Evolutionary conservation across 805 yeast genomes (phyloP).

Genomic region (Lachancea kluyveri): DNA sequence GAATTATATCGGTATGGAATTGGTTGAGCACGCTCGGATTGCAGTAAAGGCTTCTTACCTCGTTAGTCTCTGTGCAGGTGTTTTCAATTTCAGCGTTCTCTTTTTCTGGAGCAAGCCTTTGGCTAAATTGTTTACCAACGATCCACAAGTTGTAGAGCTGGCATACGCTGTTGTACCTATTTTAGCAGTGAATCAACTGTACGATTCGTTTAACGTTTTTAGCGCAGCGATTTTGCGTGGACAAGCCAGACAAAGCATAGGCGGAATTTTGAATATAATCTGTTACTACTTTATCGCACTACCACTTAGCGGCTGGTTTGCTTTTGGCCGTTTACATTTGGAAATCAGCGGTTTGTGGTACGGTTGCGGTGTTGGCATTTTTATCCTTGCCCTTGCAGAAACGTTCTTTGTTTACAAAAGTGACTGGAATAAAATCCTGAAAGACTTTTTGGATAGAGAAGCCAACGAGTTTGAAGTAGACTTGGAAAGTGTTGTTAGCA

Average conservation of each 20-base stretch:
- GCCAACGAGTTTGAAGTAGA: constrained; percentile 23
- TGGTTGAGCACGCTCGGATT: constrained; percentile 25
- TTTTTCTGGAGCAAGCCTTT: constrained; percentile 42
- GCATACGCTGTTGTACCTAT: constrained; percentile 57
- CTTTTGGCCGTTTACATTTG: constrained; percentile 38
- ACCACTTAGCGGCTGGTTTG: constrained; percentile 58
- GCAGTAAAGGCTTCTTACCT: constrained; percentile 38
- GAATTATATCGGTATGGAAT: constrained; percentile 42
- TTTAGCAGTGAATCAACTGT: constrained; percentile 57
- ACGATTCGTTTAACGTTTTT: constrained; percentile 65
- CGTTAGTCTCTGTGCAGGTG: constrained; percentile 31
- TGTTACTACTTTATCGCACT: constrained; percentile 66
- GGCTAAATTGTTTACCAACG: constrained; percentile 55
- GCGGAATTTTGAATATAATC: constrained; percentile 63
- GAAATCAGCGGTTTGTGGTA: constrained; percentile 66
- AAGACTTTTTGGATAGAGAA: constrained; percentile 26
- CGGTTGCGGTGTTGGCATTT: constrained; percentile 62
- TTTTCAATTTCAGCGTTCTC: constrained; percentile 40
- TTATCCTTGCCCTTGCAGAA: constrained; percentile 44
- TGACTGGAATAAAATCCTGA: constrained; percentile 44
- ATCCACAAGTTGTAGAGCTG: constrained; percentile 46
- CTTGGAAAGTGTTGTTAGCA: constrained; percentile 6
- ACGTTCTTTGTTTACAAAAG: constrained; percentile 34
- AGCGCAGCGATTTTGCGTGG: constrained; percentile 72
- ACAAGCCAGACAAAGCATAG: constrained; percentile 68